Conservation (phyloP, 306 rosid species). For the Trichosanthes cucumerina region DNA sequence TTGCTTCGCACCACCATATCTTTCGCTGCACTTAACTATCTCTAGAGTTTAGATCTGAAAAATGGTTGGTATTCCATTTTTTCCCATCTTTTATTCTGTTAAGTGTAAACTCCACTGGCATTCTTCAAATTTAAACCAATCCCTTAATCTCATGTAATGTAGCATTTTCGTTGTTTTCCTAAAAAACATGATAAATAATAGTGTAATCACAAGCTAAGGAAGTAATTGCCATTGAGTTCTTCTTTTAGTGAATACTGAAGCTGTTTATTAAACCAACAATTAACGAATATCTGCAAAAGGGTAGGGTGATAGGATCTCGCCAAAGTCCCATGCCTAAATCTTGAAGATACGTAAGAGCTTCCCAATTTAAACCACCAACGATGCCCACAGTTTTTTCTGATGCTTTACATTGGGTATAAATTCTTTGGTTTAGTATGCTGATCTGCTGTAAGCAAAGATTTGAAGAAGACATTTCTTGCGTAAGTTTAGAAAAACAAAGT, state of each 20-base stretch:
- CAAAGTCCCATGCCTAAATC: neutral
- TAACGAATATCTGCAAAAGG: neutral
- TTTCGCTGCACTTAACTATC: neutral
- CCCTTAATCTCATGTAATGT: neutral
- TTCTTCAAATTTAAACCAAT: neutral
- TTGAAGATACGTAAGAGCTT: neutral
- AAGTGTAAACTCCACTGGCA: neutral
- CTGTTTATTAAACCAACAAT: neutral
- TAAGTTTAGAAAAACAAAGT: neutral
- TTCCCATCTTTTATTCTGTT: neutral
- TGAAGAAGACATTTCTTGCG: neutral
- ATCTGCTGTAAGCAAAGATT: neutral
- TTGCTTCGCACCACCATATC: neutral
- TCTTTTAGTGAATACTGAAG: neutral
- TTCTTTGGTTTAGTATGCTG: neutral
- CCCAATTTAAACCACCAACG: neutral
- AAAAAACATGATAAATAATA: neutral
- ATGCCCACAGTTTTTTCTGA: neutral
- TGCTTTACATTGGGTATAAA: neutral
- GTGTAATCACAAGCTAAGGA: neutral
- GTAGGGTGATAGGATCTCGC: neutral
- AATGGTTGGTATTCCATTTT: neutral
- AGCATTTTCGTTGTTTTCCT: neutral
- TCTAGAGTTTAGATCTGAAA: neutral
- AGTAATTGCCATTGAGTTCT: neutral